Conservation (phyloP, 495 filamentous ascomycete genomes). For the Hyaloscypha finlandica region DNA sequence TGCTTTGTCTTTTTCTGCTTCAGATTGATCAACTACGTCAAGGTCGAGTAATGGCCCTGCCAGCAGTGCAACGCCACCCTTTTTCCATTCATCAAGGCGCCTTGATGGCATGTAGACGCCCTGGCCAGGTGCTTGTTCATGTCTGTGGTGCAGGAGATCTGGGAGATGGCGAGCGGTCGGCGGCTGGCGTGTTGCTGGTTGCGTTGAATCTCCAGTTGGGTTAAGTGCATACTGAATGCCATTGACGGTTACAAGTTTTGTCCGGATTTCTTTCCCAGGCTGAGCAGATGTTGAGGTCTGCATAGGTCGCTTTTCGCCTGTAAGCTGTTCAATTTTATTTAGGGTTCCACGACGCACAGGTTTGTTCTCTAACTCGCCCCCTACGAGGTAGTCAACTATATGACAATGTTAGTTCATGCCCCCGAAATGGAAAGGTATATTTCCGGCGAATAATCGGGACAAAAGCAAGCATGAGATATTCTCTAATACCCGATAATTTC, state of each 20-base stretch:
- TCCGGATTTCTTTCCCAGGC: conserved; percentile 17
- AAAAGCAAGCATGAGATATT: neutral
- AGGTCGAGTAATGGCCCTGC: conserved; percentile 51
- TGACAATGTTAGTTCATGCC: neutral
- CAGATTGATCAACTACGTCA: conserved; percentile 34
- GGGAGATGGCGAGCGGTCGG: conserved; percentile 38
- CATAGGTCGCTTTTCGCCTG: conserved; percentile 22
- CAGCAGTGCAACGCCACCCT: conserved; percentile 52
- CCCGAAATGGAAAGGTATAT: neutral
- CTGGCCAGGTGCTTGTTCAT: conserved; percentile 43
- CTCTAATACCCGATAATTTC: neutral
- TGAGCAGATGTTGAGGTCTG: conserved; percentile 6
- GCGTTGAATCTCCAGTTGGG: neutral
- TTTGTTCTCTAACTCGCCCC: conserved; percentile 17
- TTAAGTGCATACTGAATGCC: conserved; percentile 24
- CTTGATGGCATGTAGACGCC: conserved; percentile 46
- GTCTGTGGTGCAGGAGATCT: conserved; percentile 45
- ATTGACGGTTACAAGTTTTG: conserved; percentile 23
- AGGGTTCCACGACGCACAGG: conserved; percentile 24
- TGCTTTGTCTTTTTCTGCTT: conserved; percentile 43
- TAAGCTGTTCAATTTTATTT: conserved; percentile 32
- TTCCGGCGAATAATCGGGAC: neutral
- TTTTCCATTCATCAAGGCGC: conserved; percentile 61
- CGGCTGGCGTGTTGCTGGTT: conserved; percentile 1
- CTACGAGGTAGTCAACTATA: neutral